Base-by-base conservation (phyloP, 164 flowering plant species). In the Warburgia ugandensis region DNA sequence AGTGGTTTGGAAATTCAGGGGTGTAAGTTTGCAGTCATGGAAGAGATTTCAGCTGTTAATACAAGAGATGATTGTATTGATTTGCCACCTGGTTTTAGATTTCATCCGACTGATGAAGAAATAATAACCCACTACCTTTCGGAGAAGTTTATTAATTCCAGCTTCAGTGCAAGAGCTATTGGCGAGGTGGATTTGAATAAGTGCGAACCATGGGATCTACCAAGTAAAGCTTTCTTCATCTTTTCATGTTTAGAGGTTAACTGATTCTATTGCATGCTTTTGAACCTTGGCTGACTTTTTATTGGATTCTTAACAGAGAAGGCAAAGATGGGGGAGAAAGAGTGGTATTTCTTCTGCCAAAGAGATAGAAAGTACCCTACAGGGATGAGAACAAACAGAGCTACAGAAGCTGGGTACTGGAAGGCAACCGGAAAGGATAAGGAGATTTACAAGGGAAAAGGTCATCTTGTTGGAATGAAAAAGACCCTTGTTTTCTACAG, bases 241-340 rank as follows among this genome's bases (percentile, higher is more conserved):
- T 35, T 23, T 23, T 6, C 12, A 20, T 10, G 43, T 27, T 1
- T 29, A 5, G 6, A 1, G 21, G 6, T 26, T 2, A n/a, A n/a
- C 28, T 48, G 44, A 25, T 6, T 42, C 29, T 25, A 12, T 17
- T 25, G 21, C 20, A 32, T 30, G 40, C 16, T 22, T 31, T 53
- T 11, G 14, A 3, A 1, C 21, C 6, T 25, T 22, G 31, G 12
- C 41, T 55, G 19, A 54, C 33, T 10, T 31, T 38, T 4, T 23
- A 7, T 56, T 25, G 12, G 5, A 17, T 20, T 54, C 58, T n/a
- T n/a, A n/a, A n/a, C 63, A 79, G 84, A 46, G 53, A 76, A 60
- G 55, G 81, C 84, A 0, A 72, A 72, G 68, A 76, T 74, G 84
- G 84, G 81, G n/a, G 84, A 76, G 65, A 74, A 74, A 10, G 84